Evolutionary conservation across 2,329 filamentous ascomycete species (phyloP), one percentile per base, ranked within the genome.

Genomic region (Colletotrichum kahawae): DNA sequence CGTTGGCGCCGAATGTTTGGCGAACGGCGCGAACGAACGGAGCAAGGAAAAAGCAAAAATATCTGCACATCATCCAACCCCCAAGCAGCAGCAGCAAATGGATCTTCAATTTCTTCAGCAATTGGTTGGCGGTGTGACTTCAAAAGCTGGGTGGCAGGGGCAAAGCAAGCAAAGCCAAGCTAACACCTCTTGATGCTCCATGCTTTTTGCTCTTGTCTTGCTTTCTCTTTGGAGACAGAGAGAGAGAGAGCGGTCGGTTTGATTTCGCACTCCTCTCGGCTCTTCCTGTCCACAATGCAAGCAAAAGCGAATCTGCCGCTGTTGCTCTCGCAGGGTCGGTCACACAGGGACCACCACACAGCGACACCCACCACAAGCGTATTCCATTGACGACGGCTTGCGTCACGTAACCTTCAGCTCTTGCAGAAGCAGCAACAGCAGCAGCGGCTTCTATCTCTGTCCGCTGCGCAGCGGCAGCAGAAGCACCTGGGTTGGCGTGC

Each of bases 311-410:
- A 33, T 66, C 63, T 66, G 63, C 63, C 29, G 63, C 57, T 67
- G 54, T 51, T 51, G 43, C 43, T 56, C 59, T 57, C 33, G 43
- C 27, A 43, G 13, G 8, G 71, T 74, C 3, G 8, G 71, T 74
- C 3, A 70, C 59, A 70, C 67, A 48, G 48, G 70, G 14, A 13
- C n/a, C 43, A 51, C 43, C 43, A 33, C 21, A 51, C 33, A 54
- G 38, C 71, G 54, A 71, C 68, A 63, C 68, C 31, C 72, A 67
- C 33, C 68, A 75, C 68, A 71, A 75, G 62, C 68, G 68, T 71
- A 63, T 71, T 68, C 36, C 68, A 67, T 64, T 71, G 68, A 67
- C 38, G 62, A 74, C 48, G 68, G 68, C 62, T 75, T 75, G 72
- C 72, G 62, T 75, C 72, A 75, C 72, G 72, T 75, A 71, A 62